Evolutionary conservation across 306 rosid species (phyloP).

Genomic region (Glycine latifolia): DNA sequence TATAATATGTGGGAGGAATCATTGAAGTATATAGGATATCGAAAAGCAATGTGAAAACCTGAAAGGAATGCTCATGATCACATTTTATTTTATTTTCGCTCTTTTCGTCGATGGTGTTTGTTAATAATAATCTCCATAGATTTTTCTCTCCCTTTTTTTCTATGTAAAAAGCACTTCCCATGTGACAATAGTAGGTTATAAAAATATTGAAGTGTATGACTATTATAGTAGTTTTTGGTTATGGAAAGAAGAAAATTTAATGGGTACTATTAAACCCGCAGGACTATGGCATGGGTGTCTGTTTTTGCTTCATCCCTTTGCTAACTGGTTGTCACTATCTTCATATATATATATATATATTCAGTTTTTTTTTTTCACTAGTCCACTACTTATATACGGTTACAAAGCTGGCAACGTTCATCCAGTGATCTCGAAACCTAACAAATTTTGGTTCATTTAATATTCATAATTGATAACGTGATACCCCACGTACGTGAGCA

Average conservation of each 20-base stretch:
- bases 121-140: no score
- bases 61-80: no score
- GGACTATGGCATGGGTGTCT: slow-evolving; percentile 9
- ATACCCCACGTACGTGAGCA: no score
- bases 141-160: neutral
- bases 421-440: neutral
- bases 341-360: no score
- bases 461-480: neutral
- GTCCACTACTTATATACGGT: neutral
- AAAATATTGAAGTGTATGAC: neutral
- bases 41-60: no score
- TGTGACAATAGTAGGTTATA: neutral
- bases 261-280: slow-evolving; percentile 7
- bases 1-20: neutral
- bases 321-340: neutral
- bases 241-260: neutral
- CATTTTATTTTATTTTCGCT: no score
- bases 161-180: neutral
- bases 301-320: neutral
- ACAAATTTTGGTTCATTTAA: neutral
- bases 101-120: no score
- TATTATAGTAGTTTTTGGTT: neutral
- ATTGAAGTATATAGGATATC: no score
- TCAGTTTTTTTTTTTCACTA: no score
- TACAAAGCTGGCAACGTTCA: neutral